Conservation (phyloP, 192 early-diverging fungal species). For the Allomyces arbusculus region DNA sequence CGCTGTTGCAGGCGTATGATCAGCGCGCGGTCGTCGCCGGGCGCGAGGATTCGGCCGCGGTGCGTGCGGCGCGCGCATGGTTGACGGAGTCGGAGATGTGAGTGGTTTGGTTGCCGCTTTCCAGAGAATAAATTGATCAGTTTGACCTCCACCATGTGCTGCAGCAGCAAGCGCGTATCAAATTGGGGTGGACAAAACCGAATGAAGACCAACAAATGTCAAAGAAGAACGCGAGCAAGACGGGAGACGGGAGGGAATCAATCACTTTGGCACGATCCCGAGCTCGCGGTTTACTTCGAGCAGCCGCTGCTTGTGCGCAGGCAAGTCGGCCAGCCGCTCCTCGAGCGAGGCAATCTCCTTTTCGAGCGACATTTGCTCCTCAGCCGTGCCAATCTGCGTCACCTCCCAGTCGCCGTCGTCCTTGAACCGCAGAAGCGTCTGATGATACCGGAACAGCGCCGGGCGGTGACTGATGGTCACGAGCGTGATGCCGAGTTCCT, state of each 20-base stretch:
- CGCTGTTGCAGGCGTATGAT: neutral
- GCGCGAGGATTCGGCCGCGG: neutral
- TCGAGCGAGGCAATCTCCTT: neutral
- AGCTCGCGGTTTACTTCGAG: neutral
- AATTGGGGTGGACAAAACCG: too few relatives aligned
- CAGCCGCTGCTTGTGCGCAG: neutral
- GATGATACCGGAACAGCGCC: constrained; percentile 27
- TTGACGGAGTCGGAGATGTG: too few relatives aligned
- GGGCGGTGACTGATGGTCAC: constrained; percentile 77
- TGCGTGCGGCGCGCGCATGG: neutral
- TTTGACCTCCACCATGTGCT: too few relatives aligned
- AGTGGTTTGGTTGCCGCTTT: too few relatives aligned
- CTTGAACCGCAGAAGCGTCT: constrained; percentile 14
- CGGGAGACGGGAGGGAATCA: too few relatives aligned
- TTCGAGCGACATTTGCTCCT: neutral
- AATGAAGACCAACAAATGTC: too few relatives aligned
- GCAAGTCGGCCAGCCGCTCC: neutral
- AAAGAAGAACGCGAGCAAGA: too few relatives aligned
- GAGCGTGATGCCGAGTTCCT: constrained; percentile 51
- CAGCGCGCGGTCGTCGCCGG: neutral
- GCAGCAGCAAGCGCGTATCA: too few relatives aligned
- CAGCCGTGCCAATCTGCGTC: neutral
- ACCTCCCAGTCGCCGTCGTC: constrained; percentile 11
- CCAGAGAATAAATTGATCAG: too few relatives aligned
- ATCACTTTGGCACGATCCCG: neutral